phyloP scores from a whole-genome alignment of 75 land plant species.

The Gnetum montanum region DNA sequence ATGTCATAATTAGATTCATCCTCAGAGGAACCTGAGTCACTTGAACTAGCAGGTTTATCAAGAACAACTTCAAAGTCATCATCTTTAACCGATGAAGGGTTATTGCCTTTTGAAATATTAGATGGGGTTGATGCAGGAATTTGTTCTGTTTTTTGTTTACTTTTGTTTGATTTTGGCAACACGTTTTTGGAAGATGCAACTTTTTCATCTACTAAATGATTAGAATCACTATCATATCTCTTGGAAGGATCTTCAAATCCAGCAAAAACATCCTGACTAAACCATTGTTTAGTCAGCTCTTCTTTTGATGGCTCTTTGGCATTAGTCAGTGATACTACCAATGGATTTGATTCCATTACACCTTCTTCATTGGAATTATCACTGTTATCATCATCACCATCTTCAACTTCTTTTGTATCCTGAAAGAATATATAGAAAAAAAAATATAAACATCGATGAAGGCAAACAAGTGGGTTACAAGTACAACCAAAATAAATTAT shows the following conservation, averaged over 20 bases:
- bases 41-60: conserved; percentile 35
- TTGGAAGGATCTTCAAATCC: conserved; percentile 39
- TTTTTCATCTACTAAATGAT: conserved; percentile 19
- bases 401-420: not conserved
- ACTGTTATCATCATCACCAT: conserved; percentile 9
- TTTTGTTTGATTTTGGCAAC: too few species aligned
- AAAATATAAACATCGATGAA: not conserved
- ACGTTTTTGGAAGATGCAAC: not conserved
- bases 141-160: too few species aligned
- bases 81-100: conserved; percentile 9
- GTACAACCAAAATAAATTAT: not conserved
- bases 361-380: conserved; percentile 36
- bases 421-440: not conserved
- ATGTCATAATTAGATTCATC: conserved; percentile 53
- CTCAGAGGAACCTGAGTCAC: conserved; percentile 51
- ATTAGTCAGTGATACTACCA: conserved; percentile 50
- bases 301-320: conserved; percentile 49
- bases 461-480: not conserved
- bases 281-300: conserved; percentile 69
- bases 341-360: conserved; percentile 56
- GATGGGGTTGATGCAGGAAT: too few species aligned
- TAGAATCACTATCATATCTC: conserved; percentile 42
- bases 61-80: conserved; percentile 90
- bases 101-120: conserved; percentile 6
- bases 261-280: conserved; percentile 81